phyloP scores from a whole-genome alignment of 352 stramenopile genomes.

The Albugo candida region DNA sequence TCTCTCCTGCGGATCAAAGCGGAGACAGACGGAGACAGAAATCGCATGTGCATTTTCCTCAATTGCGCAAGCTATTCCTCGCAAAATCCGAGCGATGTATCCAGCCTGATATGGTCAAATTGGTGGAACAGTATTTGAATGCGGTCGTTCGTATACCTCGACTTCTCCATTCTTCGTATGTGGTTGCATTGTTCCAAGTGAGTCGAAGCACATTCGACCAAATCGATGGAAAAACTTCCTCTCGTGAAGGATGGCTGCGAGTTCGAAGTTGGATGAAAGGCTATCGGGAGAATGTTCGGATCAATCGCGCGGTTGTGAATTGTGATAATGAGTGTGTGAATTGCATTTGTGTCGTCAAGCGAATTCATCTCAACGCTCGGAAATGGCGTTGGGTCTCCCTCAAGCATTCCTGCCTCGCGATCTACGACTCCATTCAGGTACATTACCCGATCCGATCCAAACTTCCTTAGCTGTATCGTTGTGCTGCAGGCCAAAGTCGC shows the following conservation, averaged over 20 bases:
- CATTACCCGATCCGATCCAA: too few relatives aligned
- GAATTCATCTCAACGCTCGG: conserved; percentile 65
- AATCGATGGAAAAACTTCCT: conserved; percentile 57
- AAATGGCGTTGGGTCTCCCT: conserved; percentile 65
- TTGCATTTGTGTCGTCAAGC: conserved; percentile 78
- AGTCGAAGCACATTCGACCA: conserved; percentile 71
- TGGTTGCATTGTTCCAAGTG: conserved; percentile 66
- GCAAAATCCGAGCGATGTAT: conserved; percentile 55
- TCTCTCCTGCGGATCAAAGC: not conserved
- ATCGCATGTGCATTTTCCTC: conserved; percentile 24
- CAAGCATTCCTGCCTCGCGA: conserved; percentile 59
- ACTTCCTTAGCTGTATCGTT: not conserved
- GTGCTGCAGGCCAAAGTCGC: conserved; percentile 21
- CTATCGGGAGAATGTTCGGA: conserved; percentile 67
- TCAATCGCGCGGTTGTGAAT: conserved; percentile 48
- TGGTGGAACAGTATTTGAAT: conserved; percentile 59
- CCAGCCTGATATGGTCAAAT: conserved; percentile 45
- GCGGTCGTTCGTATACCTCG: conserved; percentile 36
- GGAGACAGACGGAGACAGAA: conserved; percentile 1
- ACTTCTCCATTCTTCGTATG: conserved; percentile 40
- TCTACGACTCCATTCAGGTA: conserved; percentile 51
- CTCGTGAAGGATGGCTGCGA: conserved; percentile 69
- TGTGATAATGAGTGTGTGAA: conserved; percentile 81
- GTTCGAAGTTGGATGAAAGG: conserved; percentile 70
- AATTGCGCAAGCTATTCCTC: conserved; percentile 66